phyloP scores from a whole-genome alignment of 2,329 filamentous ascomycete genomes.

The Pestalotiopsis fici region DNA sequence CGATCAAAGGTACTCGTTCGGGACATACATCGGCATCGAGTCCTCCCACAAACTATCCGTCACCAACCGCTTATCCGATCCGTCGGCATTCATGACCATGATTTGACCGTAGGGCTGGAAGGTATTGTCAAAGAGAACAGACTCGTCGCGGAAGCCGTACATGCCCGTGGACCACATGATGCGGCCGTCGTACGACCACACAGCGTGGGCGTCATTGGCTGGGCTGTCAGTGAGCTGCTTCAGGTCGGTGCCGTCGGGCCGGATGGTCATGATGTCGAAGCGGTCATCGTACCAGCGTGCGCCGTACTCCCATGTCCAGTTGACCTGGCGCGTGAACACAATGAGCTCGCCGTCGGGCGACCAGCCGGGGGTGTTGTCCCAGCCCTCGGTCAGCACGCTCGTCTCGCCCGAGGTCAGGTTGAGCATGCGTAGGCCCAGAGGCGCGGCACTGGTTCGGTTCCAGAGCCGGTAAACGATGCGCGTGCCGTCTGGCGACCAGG shows the following conservation, averaged over 20 bases:
- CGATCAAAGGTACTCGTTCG: slow-evolving; percentile 12
- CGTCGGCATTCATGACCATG: slow-evolving; percentile 42
- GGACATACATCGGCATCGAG: slow-evolving; percentile 26
- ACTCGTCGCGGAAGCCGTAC: slow-evolving; percentile 44
- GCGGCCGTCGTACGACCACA: slow-evolving; percentile 41
- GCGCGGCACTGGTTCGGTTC: slow-evolving; percentile 11
- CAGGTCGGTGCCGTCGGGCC: slow-evolving; percentile 38
- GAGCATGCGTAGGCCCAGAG: slow-evolving; percentile 33
- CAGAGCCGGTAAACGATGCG: slow-evolving; percentile 35
- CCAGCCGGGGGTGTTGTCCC: slow-evolving; percentile 40
- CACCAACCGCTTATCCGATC: slow-evolving; percentile 29
- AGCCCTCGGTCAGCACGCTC: slow-evolving; percentile 33
- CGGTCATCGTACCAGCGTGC: slow-evolving; percentile 26
- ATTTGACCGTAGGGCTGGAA: slow-evolving; percentile 30
- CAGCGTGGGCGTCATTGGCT: slow-evolving; percentile 44
- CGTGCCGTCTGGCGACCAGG: slow-evolving; percentile 35
- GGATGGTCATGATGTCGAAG: slow-evolving; percentile 42
- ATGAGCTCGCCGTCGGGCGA: slow-evolving; percentile 38
- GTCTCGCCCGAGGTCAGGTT: slow-evolving; percentile 21
- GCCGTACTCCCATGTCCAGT: slow-evolving; percentile 13
- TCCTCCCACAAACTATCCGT: slow-evolving; percentile 34
- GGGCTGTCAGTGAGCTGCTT: slow-evolving; percentile 31
- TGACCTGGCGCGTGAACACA: slow-evolving; percentile 36
- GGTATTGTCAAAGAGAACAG: slow-evolving; percentile 40
- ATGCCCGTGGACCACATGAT: slow-evolving; percentile 42